Evolutionary conservation across 176 grass and related monocot genomes (phyloP), one percentile per base, ranked within the genome.

Genomic region (Lolium rigidum): DNA sequence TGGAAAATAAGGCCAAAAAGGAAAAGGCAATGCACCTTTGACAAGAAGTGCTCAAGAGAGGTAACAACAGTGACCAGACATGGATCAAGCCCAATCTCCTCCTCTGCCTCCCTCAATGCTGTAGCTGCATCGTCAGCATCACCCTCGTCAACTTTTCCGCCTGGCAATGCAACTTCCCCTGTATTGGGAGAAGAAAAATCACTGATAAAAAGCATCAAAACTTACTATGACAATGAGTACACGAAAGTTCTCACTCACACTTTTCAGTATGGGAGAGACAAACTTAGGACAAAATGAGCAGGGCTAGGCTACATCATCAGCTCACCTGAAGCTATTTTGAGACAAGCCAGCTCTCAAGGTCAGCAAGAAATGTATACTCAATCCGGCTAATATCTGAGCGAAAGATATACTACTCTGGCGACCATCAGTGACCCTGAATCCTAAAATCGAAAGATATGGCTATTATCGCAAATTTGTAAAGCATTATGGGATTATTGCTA

Each of bases 91-190:
- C 89, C 89, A 39, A 91, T 91, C 58, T 91, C 89, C 86, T 91
- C 89, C 44, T 91, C 76, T 11, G 89, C 89, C 69, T 91, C 89
- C 43, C 89, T 78, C 81, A 75, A 64, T 72, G 89, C 85, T 37
- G 89, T 91, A 26, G 78, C 85, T 26, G 56, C 75, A 68, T 91
- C 89, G 25, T 91, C 85, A 5, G 58, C 81, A 61, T 91, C 89
- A 6, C 89, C 80, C 51, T 91, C 89, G 6, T 91, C 89, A 17
- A 57, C 38, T 77, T 91, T 91, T 0, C 89, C 89, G 20, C 89
- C 89, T 3, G 85, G 89, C 68, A 91, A 84, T 54, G 89, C 61
- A 77, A 91, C 89, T 41, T 91, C 89, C 58, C 89, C 89, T 91
- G 85, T 69, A 76, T 76, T 5, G 49, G 9, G 48, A 16, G 24